Percentiles rank a stretch among this genome's conserved stretches.
These are phyloP conservation scores for Cladosporium sphaerospermum DNA, from an alignment of 2,329 filamentous ascomycete species.

Conservation along the genomic window DNA sequence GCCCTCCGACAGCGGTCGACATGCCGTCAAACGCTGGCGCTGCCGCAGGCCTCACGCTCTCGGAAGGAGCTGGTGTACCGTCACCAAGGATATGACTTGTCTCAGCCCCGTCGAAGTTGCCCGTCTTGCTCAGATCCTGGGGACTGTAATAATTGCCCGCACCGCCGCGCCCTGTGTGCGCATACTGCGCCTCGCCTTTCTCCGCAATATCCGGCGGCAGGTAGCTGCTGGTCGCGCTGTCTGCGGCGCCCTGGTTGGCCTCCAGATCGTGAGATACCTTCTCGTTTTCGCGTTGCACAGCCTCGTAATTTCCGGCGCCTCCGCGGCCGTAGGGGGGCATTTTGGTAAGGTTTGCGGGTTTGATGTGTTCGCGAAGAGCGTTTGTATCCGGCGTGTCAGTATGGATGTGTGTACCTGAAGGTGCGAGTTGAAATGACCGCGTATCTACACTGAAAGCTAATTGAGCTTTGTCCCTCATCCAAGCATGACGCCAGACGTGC, in stretches of 20 bases:
- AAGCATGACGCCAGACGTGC: too few species aligned
- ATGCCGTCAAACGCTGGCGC: constrained; percentile 8
- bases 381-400: too few species aligned
- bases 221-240: constrained; percentile 14
- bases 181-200: constrained; percentile 31
- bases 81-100: constrained; percentile 20
- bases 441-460: too few species aligned
- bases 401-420: too few species aligned
- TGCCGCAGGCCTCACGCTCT: constrained; percentile 4
- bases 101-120: constrained; percentile 30
- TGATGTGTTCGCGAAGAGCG: neutral
- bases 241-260: constrained; percentile 27
- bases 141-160: constrained; percentile 44
- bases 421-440: too few species aligned
- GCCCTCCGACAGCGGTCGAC: neutral
- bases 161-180: constrained; percentile 41
- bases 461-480: too few species aligned
- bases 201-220: constrained; percentile 11
- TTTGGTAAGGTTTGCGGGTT: neutral
- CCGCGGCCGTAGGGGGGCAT: constrained; percentile 32
- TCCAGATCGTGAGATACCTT: constrained; percentile 35
- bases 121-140: constrained; percentile 32
- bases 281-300: constrained; percentile 20
- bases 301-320: constrained; percentile 40
- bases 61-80: constrained; percentile 10